Conservation (phyloP, 345 rosid genomes). For the Theobroma cacao region DNA sequence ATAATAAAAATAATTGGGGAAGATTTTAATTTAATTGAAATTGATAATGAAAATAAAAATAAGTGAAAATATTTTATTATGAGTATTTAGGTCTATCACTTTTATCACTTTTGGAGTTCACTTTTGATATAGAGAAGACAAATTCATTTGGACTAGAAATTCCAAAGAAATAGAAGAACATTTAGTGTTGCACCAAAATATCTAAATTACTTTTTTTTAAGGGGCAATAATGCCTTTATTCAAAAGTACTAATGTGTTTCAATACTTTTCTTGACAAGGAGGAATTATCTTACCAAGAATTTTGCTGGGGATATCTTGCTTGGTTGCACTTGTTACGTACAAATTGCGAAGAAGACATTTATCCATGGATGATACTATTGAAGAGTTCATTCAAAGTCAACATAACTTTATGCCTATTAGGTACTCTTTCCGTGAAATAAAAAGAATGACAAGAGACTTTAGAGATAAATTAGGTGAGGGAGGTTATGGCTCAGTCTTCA, state of each 20-base stretch:
- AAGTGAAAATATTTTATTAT: no score
- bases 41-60: no score
- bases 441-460: not conserved
- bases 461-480: not conserved
- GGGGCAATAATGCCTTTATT: no score
- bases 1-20: no score
- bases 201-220: no score
- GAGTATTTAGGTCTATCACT: no score
- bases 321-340: not conserved
- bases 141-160: no score
- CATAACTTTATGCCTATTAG: slow-evolving; percentile 9
- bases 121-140: no score
- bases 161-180: no score
- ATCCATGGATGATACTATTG: not conserved
- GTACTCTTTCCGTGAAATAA: slow-evolving; percentile 5
- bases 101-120: no score
- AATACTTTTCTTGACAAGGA: not conserved
- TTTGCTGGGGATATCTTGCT: not conserved
- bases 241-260: not conserved
- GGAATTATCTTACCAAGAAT: not conserved
- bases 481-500: not conserved
- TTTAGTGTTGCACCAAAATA: no score
- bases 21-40: no score
- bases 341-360: slow-evolving; percentile 5
- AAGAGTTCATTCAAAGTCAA: slow-evolving; percentile 13